Base-by-base conservation (phyloP, 345 rosid species). In the Physaria fendleri region DNA sequence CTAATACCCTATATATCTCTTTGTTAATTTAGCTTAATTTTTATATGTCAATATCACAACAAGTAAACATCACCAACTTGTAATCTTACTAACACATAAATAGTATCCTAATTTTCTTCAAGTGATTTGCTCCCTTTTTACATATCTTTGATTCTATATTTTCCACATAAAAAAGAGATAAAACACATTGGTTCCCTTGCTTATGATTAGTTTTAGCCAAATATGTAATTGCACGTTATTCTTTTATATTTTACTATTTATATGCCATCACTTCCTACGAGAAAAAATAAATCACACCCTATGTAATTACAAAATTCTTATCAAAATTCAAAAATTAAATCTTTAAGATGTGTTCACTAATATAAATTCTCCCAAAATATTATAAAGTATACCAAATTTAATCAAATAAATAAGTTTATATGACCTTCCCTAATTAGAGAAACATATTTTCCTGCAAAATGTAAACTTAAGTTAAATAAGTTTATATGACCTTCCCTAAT, bases 21-120 rank as follows among this genome's bases (percentile, higher is more conserved):
- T 30, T 25, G 23, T 68, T 69, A 28, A 68, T 39, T 27, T 40
- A 34, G 23, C 30, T 14, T 8, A 35, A 1, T 43, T n/a, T 14
- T 11, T 20, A 45, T 17, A 54, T 69, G 73, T 69, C 73, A 61
- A 54, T 69, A 54, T 69, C 68, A 62, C 44, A 33, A 34, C 34
- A 45, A 37, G 50, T 62, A 38, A 46, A 29, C 68, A 46, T 54
- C 63, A 15, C 38, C 68, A 69, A 69, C 44, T 61, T 18, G 45
- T 41, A 23, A 60, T 44, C 62, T 60, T 48, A 60, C 28, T 27
- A 46, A 37, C 62, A 48, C 35, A 16, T 38, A 61, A 28, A 39
- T 28, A 53, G 67, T 34, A 13, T 11, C 10, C 16, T 52, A 33
- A 60, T 33, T 59, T 42, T 22, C 59, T 42, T 51, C 24, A 41